A percentile compares a stretch with the other conserved stretches of the same genome.
phyloP scores from a whole-genome alignment of 257 asterid genomes.

The Voacanga thouarsii region DNA sequence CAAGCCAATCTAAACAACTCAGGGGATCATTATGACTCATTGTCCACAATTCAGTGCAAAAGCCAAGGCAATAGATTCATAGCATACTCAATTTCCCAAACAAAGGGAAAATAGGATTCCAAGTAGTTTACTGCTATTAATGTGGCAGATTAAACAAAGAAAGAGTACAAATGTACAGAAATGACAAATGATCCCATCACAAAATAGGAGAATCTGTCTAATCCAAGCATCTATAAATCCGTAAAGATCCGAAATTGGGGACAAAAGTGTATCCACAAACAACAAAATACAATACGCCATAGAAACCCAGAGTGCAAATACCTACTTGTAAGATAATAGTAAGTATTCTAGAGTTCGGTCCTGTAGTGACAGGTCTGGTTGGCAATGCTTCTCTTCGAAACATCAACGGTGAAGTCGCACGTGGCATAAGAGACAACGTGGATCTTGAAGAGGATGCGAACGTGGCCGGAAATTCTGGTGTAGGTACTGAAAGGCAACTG shows the following conservation, averaged over 20 bases:
- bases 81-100: neutral
- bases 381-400: constrained; percentile 34
- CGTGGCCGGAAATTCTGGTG: constrained; percentile 56
- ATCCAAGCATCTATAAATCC: neutral
- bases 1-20: too few relatives aligned
- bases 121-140: neutral
- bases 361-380: constrained; percentile 55
- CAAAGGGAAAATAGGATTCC: neutral
- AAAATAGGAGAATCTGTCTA: neutral
- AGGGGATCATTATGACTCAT: neutral
- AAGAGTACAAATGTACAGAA: neutral
- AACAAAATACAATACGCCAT: neutral
- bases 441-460: constrained; percentile 44
- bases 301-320: neutral
- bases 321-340: neutral
- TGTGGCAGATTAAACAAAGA: neutral
- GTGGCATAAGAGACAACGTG: constrained; percentile 49
- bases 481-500: constrained; percentile 53
- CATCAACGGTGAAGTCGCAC: constrained; percentile 48
- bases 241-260: neutral
- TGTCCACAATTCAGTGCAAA: neutral
- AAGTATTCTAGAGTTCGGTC: constrained; percentile 43
- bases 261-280: neutral
- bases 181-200: neutral
- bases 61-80: neutral